A percentile compares a stretch with the other conserved stretches of the same genome.
Evolutionary conservation across 2,329 filamentous ascomycete species (phyloP).

Genomic region (Ophiostoma montium): DNA sequence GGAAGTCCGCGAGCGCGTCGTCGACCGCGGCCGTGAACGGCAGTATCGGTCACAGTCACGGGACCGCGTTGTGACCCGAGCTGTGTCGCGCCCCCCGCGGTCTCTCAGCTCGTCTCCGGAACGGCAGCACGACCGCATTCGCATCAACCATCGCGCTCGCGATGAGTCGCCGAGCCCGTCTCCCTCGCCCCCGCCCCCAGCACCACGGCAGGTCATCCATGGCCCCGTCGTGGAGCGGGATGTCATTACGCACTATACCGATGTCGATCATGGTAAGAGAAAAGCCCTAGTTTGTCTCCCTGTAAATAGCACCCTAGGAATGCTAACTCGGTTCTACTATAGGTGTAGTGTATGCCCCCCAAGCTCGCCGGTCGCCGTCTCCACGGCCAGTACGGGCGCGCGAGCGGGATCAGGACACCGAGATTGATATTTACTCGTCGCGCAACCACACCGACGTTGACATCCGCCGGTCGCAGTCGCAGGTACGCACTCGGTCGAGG

Average conservation of each 20-base stretch:
- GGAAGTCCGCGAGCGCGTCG: constrained; percentile 17
- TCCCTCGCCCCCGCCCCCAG: constrained; percentile 33
- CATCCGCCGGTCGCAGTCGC: constrained; percentile 25
- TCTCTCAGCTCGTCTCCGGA: constrained; percentile 30
- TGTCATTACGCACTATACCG: constrained; percentile 75
- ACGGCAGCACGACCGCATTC: constrained; percentile 28
- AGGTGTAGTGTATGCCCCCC: constrained; percentile 24
- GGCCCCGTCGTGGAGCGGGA: constrained; percentile 76
- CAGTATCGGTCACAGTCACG: constrained; percentile 9
- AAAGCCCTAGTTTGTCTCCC: constrained; percentile 4
- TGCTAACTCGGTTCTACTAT: constrained; percentile 16
- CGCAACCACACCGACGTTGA: constrained; percentile 43
- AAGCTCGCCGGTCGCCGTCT: constrained; percentile 22
- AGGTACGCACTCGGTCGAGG: constrained; percentile 24
- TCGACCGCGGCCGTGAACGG: constrained; percentile 10
- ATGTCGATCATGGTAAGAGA: constrained; percentile 78
- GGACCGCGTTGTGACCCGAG: constrained; percentile 20
- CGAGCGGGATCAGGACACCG: constrained; percentile 35
- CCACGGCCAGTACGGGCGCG: constrained; percentile 27
- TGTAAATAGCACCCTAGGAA: background rate
- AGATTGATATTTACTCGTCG: constrained; percentile 46
- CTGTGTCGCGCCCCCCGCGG: constrained; percentile 29
- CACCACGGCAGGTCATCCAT: constrained; percentile 48
- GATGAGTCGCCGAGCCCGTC: constrained; percentile 32
- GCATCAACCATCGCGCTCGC: constrained; percentile 35